These are phyloP conservation scores for Moniliophthora roreri DNA, from an alignment of 1,284 basidiomycete genomes.

Conservation along the genomic window DNA sequence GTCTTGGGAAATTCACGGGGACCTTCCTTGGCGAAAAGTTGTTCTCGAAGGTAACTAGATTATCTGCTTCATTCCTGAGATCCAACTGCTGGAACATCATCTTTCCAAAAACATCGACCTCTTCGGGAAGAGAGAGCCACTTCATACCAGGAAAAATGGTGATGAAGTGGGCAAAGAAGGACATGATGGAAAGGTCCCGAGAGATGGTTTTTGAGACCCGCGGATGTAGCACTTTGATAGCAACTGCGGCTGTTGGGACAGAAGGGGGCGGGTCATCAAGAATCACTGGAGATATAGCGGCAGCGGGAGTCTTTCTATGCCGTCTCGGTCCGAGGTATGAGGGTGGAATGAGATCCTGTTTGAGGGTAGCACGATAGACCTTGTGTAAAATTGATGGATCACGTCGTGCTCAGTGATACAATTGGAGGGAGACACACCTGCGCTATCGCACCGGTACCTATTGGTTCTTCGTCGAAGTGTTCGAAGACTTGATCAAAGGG, in stretches of 20 bases:
- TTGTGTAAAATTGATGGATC: slow-evolving; percentile 25
- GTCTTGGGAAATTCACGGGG: slow-evolving; percentile 88
- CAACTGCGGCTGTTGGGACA: slow-evolving; percentile 81
- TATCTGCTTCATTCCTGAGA: slow-evolving; percentile 87
- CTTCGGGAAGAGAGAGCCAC: slow-evolving; percentile 96
- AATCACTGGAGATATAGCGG: slow-evolving; percentile 53
- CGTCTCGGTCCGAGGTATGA: slow-evolving; percentile 74
- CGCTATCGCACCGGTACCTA: slow-evolving; percentile 97
- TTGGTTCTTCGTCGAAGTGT: slow-evolving; percentile 83
- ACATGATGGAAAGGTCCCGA: slow-evolving; percentile 93
- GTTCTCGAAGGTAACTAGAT: slow-evolving; percentile 82
- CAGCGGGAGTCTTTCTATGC: slow-evolving; percentile 44
- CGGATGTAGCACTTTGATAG: slow-evolving; percentile 96
- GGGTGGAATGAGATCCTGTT: slow-evolving; percentile 80
- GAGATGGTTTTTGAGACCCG: slow-evolving; percentile 78
- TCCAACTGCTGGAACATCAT: slow-evolving; percentile 99
- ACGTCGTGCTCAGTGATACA: neutral
- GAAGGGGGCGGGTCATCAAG: slow-evolving; percentile 62
- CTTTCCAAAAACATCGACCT: slow-evolving; percentile 91
- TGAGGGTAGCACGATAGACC: slow-evolving; percentile 88
- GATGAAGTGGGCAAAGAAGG: slow-evolving; percentile 84
- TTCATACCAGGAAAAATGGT: slow-evolving; percentile 89
- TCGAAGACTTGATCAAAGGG: slow-evolving; percentile 92
- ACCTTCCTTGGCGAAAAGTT: slow-evolving; percentile 84
- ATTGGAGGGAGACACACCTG: slow-evolving; percentile 59